These are phyloP conservation scores for Chaetomiaceae sp. DNA, from an alignment of 2,329 filamentous ascomycete genomes.

Conservation along the genomic window DNA sequence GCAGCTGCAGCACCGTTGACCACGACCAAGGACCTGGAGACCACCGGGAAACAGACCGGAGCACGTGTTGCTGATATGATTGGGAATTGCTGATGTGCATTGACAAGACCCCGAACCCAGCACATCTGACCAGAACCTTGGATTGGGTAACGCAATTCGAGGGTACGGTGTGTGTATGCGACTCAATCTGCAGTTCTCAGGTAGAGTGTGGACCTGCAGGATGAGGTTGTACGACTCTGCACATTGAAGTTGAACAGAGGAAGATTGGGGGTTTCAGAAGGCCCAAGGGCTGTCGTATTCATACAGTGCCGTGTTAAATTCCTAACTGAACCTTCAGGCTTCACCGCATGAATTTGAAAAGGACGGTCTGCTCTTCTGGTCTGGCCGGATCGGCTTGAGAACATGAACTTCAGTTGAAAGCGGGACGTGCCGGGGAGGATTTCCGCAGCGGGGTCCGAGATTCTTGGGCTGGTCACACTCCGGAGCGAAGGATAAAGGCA, in stretches of 20 bases:
- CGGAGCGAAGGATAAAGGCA: too few species aligned
- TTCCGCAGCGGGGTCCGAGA: too few species aligned
- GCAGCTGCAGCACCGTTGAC: conserved; percentile 19
- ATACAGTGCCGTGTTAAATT: background rate
- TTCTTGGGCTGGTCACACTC: too few species aligned
- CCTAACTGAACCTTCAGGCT: conserved; percentile 5
- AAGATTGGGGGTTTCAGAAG: conserved; percentile 22
- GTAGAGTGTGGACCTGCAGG: conserved; percentile 20
- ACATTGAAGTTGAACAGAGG: background rate
- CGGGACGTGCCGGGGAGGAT: background rate
- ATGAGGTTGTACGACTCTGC: conserved; percentile 10
- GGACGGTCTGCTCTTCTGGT: conserved; percentile 1
- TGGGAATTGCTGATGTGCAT: conserved; percentile 22
- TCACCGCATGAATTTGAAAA: conserved; percentile 16
- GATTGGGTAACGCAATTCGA: conserved; percentile 4
- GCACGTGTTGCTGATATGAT: conserved; percentile 17
- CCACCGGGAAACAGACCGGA: conserved; percentile 7
- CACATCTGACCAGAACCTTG: conserved; percentile 8
- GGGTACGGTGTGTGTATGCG: conserved; percentile 3
- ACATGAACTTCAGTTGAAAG: too few species aligned
- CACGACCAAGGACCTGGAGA: conserved; percentile 7
- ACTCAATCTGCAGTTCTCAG: conserved; percentile 19
- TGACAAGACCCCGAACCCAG: conserved; percentile 9
- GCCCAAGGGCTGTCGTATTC: conserved; percentile 4
- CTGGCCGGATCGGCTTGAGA: background rate